Base-by-base conservation (phyloP, 345 rosid species). In the Rhizophora mangle region DNA sequence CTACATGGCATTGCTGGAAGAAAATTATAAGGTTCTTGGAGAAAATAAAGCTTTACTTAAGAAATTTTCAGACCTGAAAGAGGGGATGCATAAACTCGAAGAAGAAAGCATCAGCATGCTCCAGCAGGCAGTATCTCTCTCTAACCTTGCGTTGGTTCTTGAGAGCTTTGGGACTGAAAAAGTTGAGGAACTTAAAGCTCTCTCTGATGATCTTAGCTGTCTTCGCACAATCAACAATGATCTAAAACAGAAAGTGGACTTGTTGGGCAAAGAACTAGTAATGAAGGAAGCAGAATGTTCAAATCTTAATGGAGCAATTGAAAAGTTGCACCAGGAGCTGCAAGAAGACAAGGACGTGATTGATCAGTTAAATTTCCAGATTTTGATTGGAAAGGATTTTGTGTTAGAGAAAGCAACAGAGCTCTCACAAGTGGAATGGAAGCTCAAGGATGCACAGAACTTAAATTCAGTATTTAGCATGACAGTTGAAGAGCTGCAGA, bases 341-440 rank as follows among this genome's bases (percentile, higher is more conserved):
- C 72, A 75, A 66, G 85, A 86, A 71, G 85, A 76, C 26, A 79
- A 74, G 68, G 86, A 86, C 75, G 64, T 87, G 39, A 88, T 77
- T 68, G 91, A 77, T 75, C 83, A 83, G 67, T 78, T 91, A 65
- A 86, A 82, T 69, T 79, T 67, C 78, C 86, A 88, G 82, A 70
- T 84, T 66, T 53, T 73, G 16, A 73, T 75, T 62, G 87, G 82
- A 57, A 81, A 82, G 24, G 93, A 82, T 63, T 85, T 82, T 69
- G 72, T 89, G 73, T 80, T 80, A 64, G 78, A 82, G 79, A 91
- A 88, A 76, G 81, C 76, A 52, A 51, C 56, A 9, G 93, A 88
- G 70, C 86, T 94, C 66, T 80, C 77, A 34, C 90, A 89, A 74
- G 90, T 79, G 37, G 88, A 88, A 72, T 82, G 85, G 71, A 86